Base-by-base conservation (phyloP, 2,329 filamentous ascomycete genomes). In the Hypoxylon sp. region DNA sequence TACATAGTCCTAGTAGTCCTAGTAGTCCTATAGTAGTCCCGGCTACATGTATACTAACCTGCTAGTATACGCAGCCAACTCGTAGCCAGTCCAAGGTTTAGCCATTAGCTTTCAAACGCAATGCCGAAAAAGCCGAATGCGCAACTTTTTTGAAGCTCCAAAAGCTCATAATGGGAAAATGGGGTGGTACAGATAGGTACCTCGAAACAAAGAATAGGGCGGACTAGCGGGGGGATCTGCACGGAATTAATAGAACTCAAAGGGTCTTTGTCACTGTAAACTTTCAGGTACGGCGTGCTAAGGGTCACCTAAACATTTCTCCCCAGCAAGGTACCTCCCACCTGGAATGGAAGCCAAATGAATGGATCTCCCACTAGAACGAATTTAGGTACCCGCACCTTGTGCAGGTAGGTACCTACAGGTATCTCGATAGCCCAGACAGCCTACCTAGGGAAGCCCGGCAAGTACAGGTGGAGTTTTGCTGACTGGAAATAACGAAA, bases 201-300 rank as follows among this genome's bases (percentile, higher is more conserved):
- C 12, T 48, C 2, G 18, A 22, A 42, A 24, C 18, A 61, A 45
- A 56, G 33, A 58, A 58, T 38, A 63, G 40, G 62, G 62, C 58
- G 58, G 65, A 62, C 51, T 63, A 60, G 62, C 51, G 54, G 65
- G 59, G 59, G 36, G 65, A 68, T 68, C 65, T 65, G 55, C 65
- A 63, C 55, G 46, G 58, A 61, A 63, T 51, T 62, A 49, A 59
- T 61, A 42, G 44, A 61, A 67, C 30, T 48, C 28, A 30, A 56
- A 66, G 49, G 51, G 57, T 44, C 49, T 52, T 56, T 64, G 62
- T 38, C 54, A 66, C 44, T 33, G 58, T 58, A 38, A 50, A 36
- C 20, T 57, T 54, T 50, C 38, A 62, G 63, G 54, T 55, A 66
- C 63, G 44, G 38, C 22, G 45, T 38, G 26, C 24, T 50, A 58